A percentile compares a stretch with the other conserved stretches of the same genome.
Evolutionary conservation across 768 basidiomycete genomes (phyloP).

Genomic region (Collybia sp.): DNA sequence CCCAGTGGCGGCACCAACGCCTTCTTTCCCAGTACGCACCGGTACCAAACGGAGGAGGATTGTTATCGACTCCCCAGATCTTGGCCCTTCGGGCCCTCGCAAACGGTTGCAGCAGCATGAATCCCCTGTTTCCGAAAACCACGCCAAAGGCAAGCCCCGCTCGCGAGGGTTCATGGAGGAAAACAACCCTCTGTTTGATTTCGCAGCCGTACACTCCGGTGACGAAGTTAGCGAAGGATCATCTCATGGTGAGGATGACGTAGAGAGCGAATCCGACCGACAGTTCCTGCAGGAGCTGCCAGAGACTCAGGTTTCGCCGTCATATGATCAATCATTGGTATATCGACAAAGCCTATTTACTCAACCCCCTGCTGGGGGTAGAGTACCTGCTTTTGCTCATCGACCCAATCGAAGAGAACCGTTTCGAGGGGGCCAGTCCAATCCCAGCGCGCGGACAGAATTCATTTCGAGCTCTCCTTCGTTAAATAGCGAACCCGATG

Average conservation of each 20-base stretch:
- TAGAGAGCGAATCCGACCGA: conserved; percentile 64
- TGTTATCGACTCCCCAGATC: conserved; percentile 13
- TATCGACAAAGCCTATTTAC: conserved; percentile 75
- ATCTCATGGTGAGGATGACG: conserved; percentile 48
- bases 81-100: no score
- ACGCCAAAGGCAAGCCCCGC: background rate
- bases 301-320: conserved; percentile 63
- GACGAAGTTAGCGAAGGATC: conserved; percentile 68
- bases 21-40: background rate
- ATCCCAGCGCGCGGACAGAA: conserved; percentile 13
- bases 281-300: conserved; percentile 60
- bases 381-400: conserved; percentile 50
- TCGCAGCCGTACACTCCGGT: conserved; percentile 75
- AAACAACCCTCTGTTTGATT: conserved; percentile 48
- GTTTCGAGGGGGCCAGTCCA: conserved; percentile 22
- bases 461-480: conserved; percentile 59
- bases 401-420: conserved; percentile 41
- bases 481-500: conserved; percentile 48
- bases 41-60: background rate
- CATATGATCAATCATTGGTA: conserved; percentile 67
- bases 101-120: no score
- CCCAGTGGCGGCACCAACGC: background rate
- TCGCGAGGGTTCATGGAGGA: conserved; percentile 1
- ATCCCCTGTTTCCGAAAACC: no score
- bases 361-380: conserved; percentile 43